Base-by-base conservation (phyloP, 2,329 filamentous ascomycete genomes). In the Pseudogymnoascus sp. region DNA sequence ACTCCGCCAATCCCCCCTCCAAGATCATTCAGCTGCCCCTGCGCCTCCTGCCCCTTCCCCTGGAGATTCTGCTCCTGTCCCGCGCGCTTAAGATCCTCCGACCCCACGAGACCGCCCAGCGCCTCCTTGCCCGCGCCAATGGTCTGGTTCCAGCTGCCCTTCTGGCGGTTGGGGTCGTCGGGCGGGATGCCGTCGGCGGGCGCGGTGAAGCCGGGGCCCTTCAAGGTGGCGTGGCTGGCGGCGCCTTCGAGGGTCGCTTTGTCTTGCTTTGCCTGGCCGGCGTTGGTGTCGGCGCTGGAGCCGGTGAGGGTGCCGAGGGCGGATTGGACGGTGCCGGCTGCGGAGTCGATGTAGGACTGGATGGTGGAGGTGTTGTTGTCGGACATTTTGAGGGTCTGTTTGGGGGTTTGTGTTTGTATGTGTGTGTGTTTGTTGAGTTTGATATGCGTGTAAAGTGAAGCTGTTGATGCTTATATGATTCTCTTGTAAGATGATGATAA, bases 121-220 rank as follows among this genome's bases (percentile, higher is more conserved):
- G 87, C 80, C 74, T 97, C 91, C 80, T 97, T 97, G 45, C 87
- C 87, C 0, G 88, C 84, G 61, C 93, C 93, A n/a, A 93, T 72
- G 4, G 91, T 96, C 78, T 97, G 93, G 79, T 96, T 91, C 87
- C 89, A 96, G 16, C 82, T 81, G 45, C 93, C 93, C 16, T 84
- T 74, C 21, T 81, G 78, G 67, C 92, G 90, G 74, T 93, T 80
- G 9, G 87, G 80, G 75, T 90, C 81, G 75, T 96, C 91, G 68
- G 84, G 81, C 65, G 87, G 83, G 59, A 89, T 79, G 58, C 91
- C 91, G 0, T 85, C 83, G 60, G 87, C 80, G 9, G 88, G 88
- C 63, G 90, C 81, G 23, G 87, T 85, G 73, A 87, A 80, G 64
- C 88, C 87, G 4, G 89, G 91, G n/a, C 88, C 73, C 75, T 91